phyloP scores from a whole-genome alignment of 805 yeast genomes.

The Yarrowia sp. region DNA sequence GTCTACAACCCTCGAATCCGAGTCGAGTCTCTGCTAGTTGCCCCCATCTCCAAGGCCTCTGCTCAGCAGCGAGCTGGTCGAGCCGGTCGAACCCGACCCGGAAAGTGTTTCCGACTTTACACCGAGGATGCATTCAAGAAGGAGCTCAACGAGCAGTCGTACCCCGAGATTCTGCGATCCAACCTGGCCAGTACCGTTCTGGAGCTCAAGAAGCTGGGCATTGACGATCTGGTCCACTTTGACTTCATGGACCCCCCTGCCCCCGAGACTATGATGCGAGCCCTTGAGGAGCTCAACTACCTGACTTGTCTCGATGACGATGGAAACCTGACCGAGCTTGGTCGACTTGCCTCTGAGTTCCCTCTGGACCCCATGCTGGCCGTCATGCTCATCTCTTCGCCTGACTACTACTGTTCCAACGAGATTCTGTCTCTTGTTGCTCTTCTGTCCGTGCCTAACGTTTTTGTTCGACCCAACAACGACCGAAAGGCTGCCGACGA shows the following conservation, averaged over 20 bases:
- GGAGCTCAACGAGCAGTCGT: constrained; percentile 92
- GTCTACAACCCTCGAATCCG: constrained; percentile 96
- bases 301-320: constrained; percentile 89
- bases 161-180: constrained; percentile 92
- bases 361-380: constrained; percentile 97
- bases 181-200: constrained; percentile 90
- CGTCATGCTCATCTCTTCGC: constrained; percentile 86
- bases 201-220: constrained; percentile 90
- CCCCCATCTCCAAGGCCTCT: constrained; percentile 96
- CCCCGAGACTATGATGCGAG: constrained; percentile 99
- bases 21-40: constrained; percentile 90
- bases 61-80: constrained; percentile 99
- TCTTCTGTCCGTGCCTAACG: constrained; percentile 88
- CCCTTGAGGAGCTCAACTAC: constrained; percentile 92
- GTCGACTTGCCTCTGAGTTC: constrained; percentile 88
- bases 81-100: constrained; percentile 99
- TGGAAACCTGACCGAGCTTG: constrained; percentile 87
- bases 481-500: constrained; percentile 92
- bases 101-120: constrained; percentile 94
- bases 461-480: constrained; percentile 90
- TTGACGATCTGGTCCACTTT: constrained; percentile 95
- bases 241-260: constrained; percentile 99
- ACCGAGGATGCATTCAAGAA: constrained; percentile 96
- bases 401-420: constrained; percentile 84
- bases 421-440: constrained; percentile 90